These are phyloP conservation scores for Euphorbia celastroides DNA, from an alignment of 441 rosid species.

Conservation along the genomic window DNA sequence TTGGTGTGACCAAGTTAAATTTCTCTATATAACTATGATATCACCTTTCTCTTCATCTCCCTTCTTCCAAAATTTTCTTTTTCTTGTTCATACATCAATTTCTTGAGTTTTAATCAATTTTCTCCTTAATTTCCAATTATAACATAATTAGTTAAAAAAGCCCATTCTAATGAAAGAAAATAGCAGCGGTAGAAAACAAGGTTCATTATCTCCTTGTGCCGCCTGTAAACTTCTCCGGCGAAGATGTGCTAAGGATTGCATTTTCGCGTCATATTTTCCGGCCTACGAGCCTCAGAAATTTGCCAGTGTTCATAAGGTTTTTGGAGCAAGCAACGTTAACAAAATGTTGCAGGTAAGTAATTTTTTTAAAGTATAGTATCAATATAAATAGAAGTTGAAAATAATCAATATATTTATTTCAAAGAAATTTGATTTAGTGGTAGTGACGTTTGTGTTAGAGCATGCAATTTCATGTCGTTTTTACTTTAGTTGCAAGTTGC, in stretches of 20 bases:
- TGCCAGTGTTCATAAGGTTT: slow-evolving; percentile 82
- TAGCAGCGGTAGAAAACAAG: slow-evolving; percentile 40
- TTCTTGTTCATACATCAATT: neutral
- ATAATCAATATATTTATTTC: no score
- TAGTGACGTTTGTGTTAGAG: neutral
- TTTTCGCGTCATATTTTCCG: slow-evolving; percentile 86
- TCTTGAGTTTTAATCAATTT: no score
- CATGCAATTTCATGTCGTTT: neutral
- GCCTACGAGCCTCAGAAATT: slow-evolving; percentile 82
- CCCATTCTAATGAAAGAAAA: slow-evolving; percentile 31
- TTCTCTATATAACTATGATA: slow-evolving; percentile 42
- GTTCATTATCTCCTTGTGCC: slow-evolving; percentile 70
- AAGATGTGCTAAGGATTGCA: slow-evolving; percentile 69
- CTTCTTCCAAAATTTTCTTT: slow-evolving; percentile 9
- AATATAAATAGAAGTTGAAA: no score
- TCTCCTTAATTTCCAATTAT: neutral
- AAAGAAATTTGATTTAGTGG: neutral
- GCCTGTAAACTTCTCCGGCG: slow-evolving; percentile 89
- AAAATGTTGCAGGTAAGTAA: slow-evolving; percentile 72
- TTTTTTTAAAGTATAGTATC: no score
- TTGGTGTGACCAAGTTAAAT: slow-evolving; percentile 27
- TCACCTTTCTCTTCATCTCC: slow-evolving; percentile 17
- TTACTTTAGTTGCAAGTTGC: neutral
- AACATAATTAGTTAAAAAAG: neutral
- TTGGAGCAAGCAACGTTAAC: slow-evolving; percentile 92